A percentile compares a stretch with the other conserved stretches of the same genome.
Evolutionary conservation across 345 rosid genomes (phyloP).

Genomic region (Salix suchowensis): DNA sequence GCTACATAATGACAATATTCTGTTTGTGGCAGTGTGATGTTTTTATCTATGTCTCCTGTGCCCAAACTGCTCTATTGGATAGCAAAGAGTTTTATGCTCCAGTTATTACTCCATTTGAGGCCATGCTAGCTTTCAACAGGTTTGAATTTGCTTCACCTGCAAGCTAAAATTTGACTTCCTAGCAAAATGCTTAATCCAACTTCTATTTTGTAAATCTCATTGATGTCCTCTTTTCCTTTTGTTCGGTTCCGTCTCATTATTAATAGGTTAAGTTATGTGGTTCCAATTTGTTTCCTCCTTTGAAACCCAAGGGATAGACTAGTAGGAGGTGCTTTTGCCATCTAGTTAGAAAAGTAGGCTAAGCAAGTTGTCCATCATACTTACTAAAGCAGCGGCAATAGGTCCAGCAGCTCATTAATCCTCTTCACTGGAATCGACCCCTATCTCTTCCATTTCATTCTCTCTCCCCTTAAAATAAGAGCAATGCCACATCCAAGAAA

Average conservation of each 20-base stretch:
- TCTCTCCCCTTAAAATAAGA: too few relatives aligned
- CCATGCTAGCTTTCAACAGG: constrained; percentile 86
- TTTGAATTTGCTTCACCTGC: constrained; percentile 14
- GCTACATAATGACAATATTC: constrained; percentile 6
- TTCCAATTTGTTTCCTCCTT: background rate
- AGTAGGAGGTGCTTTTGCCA: background rate
- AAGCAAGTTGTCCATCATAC: background rate
- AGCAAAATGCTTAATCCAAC: background rate
- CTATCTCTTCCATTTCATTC: too few relatives aligned
- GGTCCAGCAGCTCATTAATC: too few relatives aligned
- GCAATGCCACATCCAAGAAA: too few relatives aligned
- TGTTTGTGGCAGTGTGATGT: constrained; percentile 63
- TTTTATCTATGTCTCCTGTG: constrained; percentile 76
- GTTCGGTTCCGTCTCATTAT: background rate
- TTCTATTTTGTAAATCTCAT: background rate
- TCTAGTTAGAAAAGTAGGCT: background rate
- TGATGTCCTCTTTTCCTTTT: background rate
- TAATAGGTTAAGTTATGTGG: too few relatives aligned
- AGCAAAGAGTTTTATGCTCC: constrained; percentile 90
- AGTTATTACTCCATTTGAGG: constrained; percentile 90
- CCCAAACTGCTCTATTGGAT: constrained; percentile 89
- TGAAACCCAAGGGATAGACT: background rate
- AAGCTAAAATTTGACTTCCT: background rate
- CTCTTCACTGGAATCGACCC: too few relatives aligned
- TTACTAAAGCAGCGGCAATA: background rate